A percentile compares a stretch with the other conserved stretches of the same genome.
These are phyloP conservation scores for Protomyces arabidopsidicola DNA, from an alignment of 1,139 yeast species.

Conservation along the genomic window DNA sequence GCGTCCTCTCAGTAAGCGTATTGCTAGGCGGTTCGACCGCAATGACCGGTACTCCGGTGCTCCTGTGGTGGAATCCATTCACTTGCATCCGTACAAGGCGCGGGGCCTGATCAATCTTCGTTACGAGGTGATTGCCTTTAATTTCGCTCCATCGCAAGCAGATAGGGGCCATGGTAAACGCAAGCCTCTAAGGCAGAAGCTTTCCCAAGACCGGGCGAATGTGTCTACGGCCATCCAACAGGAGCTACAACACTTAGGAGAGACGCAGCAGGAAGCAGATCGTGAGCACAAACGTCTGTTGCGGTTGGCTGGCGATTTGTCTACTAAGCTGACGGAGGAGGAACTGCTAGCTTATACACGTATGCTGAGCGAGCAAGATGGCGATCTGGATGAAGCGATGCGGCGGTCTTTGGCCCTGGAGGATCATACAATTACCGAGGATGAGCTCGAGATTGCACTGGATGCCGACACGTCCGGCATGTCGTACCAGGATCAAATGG, in stretches of 20 bases:
- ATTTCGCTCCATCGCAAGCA: neutral
- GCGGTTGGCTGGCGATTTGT: conserved; percentile 8
- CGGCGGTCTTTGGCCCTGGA: neutral
- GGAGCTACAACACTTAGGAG: neutral
- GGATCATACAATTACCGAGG: neutral
- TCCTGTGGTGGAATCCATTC: neutral
- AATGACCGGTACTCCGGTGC: neutral
- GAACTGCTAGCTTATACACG: conserved; percentile 8
- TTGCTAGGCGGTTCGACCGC: neutral
- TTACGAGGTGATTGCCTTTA: conserved; percentile 3
- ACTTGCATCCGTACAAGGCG: neutral
- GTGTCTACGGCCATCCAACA: conserved; percentile 3
- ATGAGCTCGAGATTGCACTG: neutral
- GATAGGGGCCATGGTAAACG: conserved; percentile 16
- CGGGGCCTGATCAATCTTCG: conserved; percentile 1
- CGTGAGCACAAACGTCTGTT: neutral
- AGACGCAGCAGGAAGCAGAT: neutral
- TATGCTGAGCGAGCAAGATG: neutral
- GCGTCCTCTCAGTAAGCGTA: conserved; percentile 1
- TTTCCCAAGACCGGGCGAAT: neutral
- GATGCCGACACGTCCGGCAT: neutral
- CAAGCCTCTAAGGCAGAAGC: conserved; percentile 4
- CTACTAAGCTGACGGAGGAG: conserved; percentile 4
- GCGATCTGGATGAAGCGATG: neutral
- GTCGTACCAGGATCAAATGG: neutral